Evolutionary conservation across 306 rosid genomes (phyloP).

Genomic region (Mimosa bimucronata): DNA sequence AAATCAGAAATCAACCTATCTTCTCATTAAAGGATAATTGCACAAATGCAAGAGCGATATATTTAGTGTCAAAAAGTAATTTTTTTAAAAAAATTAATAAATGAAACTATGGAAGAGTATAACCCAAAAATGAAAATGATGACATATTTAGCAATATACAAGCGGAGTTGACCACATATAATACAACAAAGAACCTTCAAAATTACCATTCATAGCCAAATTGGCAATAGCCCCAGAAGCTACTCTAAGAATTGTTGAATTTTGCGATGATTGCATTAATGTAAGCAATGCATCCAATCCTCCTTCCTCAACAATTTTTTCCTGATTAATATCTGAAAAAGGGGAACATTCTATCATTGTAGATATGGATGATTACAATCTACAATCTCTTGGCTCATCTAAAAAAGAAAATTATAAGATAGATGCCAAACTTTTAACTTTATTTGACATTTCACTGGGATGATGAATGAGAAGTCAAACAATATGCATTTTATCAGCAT

Average conservation of each 20-base stretch:
- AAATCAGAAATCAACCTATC: not conserved
- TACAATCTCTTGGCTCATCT: too few species aligned
- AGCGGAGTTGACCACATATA: not conserved
- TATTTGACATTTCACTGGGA: not conserved
- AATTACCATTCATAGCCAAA: constrained; percentile 76
- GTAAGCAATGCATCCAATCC: constrained; percentile 67
- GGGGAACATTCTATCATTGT: constrained; percentile 7
- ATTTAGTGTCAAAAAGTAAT: not conserved
- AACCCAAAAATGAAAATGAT: not conserved
- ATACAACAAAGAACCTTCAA: constrained; percentile 12
- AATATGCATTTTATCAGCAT: not conserved
- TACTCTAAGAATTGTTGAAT: constrained; percentile 67
- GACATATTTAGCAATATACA: not conserved
- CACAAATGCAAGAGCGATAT: not conserved
- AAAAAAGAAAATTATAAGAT: too few species aligned
- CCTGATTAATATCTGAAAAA: constrained; percentile 65
- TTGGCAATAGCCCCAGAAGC: constrained; percentile 79
- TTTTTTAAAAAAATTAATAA: not conserved
- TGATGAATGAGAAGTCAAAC: constrained; percentile 14
- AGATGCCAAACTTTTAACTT: not conserved
- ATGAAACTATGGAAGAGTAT: not conserved
- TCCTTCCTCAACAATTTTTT: constrained; percentile 71
- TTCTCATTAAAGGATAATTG: not conserved
- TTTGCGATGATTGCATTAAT: constrained; percentile 61
- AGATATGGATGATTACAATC: not conserved